Evolutionary conservation across 805 yeast species (phyloP), one percentile per base, ranked within the genome.

Genomic region (Maudiozyma saulgeensis): DNA sequence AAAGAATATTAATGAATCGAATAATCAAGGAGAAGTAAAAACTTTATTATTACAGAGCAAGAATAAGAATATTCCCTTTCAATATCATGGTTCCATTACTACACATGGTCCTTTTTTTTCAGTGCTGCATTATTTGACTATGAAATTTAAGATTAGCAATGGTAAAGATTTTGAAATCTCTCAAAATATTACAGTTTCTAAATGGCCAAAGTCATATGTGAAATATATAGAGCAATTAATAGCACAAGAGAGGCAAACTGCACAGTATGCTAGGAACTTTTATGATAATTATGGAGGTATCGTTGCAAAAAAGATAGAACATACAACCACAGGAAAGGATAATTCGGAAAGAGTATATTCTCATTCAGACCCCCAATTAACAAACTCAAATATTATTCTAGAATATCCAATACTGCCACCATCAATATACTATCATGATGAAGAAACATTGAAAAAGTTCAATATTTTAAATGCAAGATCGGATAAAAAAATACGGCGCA

Each of bases 151-250:
- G 51, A 58, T 78, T 21, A 61, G 63, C 16, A 76, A 72, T 39
- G 75, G 77, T 2, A 78, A 77, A 53, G 78, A 77, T 50, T 65
- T 80, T 39, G 76, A 72, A 42, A 60, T 77, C 11, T 60, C 67
- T 15, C 70, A 79, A 21, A 84, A 83, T 1, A 63, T 82, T 4
- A 76, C 76, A 0, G 69, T 82, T 0, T 69, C 81, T 26, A 81
- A 82, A 1, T 79, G 74, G 67, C 74, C 78, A 55, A 61, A 75
- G 37, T 54, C 62, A 2, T 71, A 76, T 54, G 68, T 81, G 41
- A 73, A 69, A 34, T 73, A 78, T 49, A 59, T 81, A 12, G 68
- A 80, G 49, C 71, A 70, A 51, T 73, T 83, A 75, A 78, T 81
- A 16, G 54, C 71, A 50, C 69, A 72, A 45, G 83, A 81, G 59